Evolutionary conservation across 139 green algal genomes (phyloP), one percentile per base, ranked within the genome.

Genomic region (Chlorella sp.): DNA sequence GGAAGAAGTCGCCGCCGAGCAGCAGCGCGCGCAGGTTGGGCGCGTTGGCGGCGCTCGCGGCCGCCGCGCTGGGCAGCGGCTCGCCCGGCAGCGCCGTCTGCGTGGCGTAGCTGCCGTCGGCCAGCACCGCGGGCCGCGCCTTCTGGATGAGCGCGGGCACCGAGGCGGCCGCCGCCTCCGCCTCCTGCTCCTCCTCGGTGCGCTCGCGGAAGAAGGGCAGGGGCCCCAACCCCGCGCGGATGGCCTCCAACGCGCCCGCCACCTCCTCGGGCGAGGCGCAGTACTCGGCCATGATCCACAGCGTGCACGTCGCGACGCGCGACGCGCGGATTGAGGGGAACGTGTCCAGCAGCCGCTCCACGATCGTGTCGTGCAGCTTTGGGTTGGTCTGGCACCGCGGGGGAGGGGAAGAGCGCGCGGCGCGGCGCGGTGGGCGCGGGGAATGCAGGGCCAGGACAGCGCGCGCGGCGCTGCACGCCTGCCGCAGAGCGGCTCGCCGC

Each of bases 231-330:
- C 82, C 84, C 25, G 77, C 65, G 66, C 93, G 92, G 74, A 99
- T 87, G 46, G 86, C 88, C 42, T 90, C 91, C 63, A 98, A 65
- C 3, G 87, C 92, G 0, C 82, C 71, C 40, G 90, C 75, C 23
- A 98, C 85, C 77, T 98, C 90, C 33, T 87, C 65, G 14, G 60
- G 29, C 5, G 65, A 85, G 29, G 74, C 70, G 74, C 85, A 94
- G 86, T 96, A 99, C 88, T 99, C 96, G 6, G 89, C 89, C 29
- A 98, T 86, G 61, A 99, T 95, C 96, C 96, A 99, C 58, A 99
- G 86, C 12, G 88, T 88, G 63, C 89, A 97, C 51, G 88, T 82
- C 70, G 84, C 92, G 56, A 98, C 95, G 21, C 95, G 90, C 14
- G 87, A 88, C 21, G 90, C 91, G 25, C 93, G 86, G 58, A 97